Conservation (phyloP, 495 filamentous ascomycete species). For the Apiosordaria backusii region DNA sequence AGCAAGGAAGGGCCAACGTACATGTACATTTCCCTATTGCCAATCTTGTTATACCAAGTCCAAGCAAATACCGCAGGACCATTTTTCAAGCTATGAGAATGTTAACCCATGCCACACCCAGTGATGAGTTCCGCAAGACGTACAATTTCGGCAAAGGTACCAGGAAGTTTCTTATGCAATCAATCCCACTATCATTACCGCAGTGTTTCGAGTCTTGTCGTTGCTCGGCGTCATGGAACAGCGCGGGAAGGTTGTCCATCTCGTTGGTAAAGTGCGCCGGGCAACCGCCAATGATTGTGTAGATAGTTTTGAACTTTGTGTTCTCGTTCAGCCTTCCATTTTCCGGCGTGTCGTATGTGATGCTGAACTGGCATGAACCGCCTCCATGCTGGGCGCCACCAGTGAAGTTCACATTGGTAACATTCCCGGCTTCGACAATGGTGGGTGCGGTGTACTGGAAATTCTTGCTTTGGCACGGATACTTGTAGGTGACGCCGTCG, state of each 20-base stretch:
- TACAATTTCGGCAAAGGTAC: slow-evolving; percentile 27
- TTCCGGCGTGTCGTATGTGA: slow-evolving; percentile 61
- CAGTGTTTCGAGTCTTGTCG: slow-evolving; percentile 22
- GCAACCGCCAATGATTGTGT: slow-evolving; percentile 68
- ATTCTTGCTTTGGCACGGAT: slow-evolving; percentile 62
- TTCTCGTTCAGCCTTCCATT: slow-evolving; percentile 38
- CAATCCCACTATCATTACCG: slow-evolving; percentile 20
- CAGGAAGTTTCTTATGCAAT: slow-evolving; percentile 28
- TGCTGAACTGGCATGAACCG: slow-evolving; percentile 73
- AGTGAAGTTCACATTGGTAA: slow-evolving; percentile 46
- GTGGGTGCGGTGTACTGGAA: slow-evolving; percentile 35
- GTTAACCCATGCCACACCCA: background rate
- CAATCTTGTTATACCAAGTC: slow-evolving; percentile 58
- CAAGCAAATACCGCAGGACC: slow-evolving; percentile 49
- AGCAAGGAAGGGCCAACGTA: slow-evolving; percentile 6
- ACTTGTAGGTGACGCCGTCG: slow-evolving; percentile 50
- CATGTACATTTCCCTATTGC: slow-evolving; percentile 60
- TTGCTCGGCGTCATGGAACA: slow-evolving; percentile 16
- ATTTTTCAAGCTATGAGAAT: slow-evolving; percentile 17
- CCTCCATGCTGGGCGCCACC: slow-evolving; percentile 65
- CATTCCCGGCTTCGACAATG: slow-evolving; percentile 43
- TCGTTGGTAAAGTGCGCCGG: slow-evolving; percentile 43
- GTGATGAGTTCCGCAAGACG: background rate
- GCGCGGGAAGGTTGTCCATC: slow-evolving; percentile 30
- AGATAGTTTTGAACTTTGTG: slow-evolving; percentile 61